Percentiles rank a stretch among this genome's conserved stretches.
Conservation (phyloP, 73 alveolate species). For the Paramecium sonneborni region DNA sequence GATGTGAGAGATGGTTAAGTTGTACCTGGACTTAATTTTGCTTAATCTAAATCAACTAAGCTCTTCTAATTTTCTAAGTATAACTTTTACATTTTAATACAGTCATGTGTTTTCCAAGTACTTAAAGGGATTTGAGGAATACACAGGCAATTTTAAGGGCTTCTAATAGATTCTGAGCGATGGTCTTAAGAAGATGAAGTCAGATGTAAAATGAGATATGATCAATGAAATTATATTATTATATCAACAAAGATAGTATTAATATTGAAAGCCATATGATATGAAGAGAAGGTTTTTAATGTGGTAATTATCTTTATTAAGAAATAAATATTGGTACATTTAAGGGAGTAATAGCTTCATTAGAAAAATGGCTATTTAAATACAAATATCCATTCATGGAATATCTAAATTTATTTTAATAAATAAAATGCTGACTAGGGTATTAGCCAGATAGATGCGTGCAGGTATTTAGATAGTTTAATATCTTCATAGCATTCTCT, state of each 20-base stretch:
- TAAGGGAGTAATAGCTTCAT: neutral
- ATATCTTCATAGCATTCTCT: slow-evolving; percentile 20
- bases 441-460: slow-evolving; percentile 44
- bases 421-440: slow-evolving; percentile 38
- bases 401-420: slow-evolving; percentile 6
- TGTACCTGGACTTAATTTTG: neutral
- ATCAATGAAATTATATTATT: neutral
- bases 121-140: slow-evolving; percentile 21
- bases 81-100: neutral
- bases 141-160: slow-evolving; percentile 21
- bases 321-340: neutral
- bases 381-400: neutral
- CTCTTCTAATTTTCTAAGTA: slow-evolving; percentile 48
- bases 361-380: neutral
- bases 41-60: neutral
- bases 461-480: neutral
- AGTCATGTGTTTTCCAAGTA: slow-evolving; percentile 11
- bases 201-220: slow-evolving; percentile 11
- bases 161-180: slow-evolving; percentile 13
- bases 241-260: neutral
- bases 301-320: neutral
- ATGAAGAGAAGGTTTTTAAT: neutral
- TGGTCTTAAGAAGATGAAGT: slow-evolving; percentile 25
- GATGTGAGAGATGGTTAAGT: slow-evolving; percentile 30
- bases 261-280: neutral